A percentile compares a stretch with the other conserved stretches of the same genome.
Conservation (phyloP, 352 stramenopile genomes). For the Salisapilia sapeloensis region DNA sequence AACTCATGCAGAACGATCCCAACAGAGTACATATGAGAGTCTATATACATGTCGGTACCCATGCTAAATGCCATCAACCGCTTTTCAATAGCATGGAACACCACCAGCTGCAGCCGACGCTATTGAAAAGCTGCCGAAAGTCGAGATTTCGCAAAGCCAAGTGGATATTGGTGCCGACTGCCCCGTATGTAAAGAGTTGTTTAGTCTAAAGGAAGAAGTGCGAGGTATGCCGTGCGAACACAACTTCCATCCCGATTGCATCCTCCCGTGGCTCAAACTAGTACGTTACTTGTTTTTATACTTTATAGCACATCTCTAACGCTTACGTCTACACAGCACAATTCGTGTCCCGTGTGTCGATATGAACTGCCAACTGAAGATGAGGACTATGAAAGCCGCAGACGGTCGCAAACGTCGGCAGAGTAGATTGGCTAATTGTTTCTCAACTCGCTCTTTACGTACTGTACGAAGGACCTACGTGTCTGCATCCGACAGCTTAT, state of each 20-base stretch:
- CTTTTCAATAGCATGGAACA: slow-evolving; percentile 36
- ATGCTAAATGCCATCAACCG: slow-evolving; percentile 3
- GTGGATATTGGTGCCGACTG: slow-evolving; percentile 66
- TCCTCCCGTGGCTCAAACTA: slow-evolving; percentile 71
- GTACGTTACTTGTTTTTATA: slow-evolving; percentile 2
- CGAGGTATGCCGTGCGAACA: slow-evolving; percentile 61
- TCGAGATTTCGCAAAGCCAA: slow-evolving; percentile 55
- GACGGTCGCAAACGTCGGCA: no score
- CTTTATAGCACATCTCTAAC: not conserved
- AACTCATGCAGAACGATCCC: slow-evolving; percentile 79
- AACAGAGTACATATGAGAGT: slow-evolving; percentile 34
- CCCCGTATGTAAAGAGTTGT: slow-evolving; percentile 76
- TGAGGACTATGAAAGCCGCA: slow-evolving; percentile 54
- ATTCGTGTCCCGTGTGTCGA: slow-evolving; percentile 74
- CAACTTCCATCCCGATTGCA: slow-evolving; percentile 73
- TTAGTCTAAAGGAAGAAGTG: slow-evolving; percentile 57
- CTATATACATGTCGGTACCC: slow-evolving; percentile 1
- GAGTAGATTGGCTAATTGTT: no score
- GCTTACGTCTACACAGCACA: slow-evolving; percentile 24
- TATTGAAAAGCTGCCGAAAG: slow-evolving; percentile 52
- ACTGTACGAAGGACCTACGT: no score
- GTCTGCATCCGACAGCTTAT: no score
- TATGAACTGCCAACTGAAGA: slow-evolving; percentile 76
- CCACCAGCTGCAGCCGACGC: slow-evolving; percentile 59
- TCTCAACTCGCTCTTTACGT: no score